A percentile compares a stretch with the other conserved stretches of the same genome.
Conservation (phyloP, 1,139 yeast genomes). For the Suhomyces coccinellae region DNA sequence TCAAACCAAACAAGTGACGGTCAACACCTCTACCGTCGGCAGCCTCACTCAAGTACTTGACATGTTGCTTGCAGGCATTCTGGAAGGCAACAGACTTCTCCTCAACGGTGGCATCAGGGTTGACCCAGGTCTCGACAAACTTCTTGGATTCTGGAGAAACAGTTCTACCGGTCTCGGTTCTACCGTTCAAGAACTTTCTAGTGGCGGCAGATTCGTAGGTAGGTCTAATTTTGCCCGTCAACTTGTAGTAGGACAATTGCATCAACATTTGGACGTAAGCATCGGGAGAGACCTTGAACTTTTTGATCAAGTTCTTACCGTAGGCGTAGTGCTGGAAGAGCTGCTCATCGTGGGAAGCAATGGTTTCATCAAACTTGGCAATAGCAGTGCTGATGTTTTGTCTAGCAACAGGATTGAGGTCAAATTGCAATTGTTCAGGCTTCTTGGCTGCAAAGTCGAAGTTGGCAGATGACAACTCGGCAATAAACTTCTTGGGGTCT, state of each 20-base stretch:
- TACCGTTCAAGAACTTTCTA: conserved; percentile 81
- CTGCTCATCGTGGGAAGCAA: conserved; percentile 57
- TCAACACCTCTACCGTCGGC: conserved; percentile 89
- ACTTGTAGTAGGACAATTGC: conserved; percentile 77
- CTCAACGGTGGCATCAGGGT: conserved; percentile 50
- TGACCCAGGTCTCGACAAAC: conserved; percentile 77
- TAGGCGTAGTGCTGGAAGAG: conserved; percentile 71
- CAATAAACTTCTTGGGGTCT: conserved; percentile 35
- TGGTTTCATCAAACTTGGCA: conserved; percentile 51
- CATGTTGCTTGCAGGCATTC: conserved; percentile 74
- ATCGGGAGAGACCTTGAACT: conserved; percentile 72
- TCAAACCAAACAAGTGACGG: conserved; percentile 89
- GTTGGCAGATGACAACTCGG: conserved; percentile 23
- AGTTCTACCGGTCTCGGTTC: conserved; percentile 94
- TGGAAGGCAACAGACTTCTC: conserved; percentile 72
- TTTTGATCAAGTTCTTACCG: conserved; percentile 70
- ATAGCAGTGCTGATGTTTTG: conserved; percentile 57
- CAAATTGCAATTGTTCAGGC: conserved; percentile 39
- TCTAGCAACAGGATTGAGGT: conserved; percentile 53
- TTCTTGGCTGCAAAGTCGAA: conserved; percentile 15
- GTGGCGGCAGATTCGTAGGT: conserved; percentile 97
- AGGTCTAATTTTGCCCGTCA: conserved; percentile 79
- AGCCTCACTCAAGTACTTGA: conserved; percentile 71
- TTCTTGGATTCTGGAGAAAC: conserved; percentile 74
- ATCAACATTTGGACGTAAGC: conserved; percentile 75